These are phyloP conservation scores for Ceriops zippeliana DNA, from an alignment of 345 rosid species.

Conservation along the genomic window DNA sequence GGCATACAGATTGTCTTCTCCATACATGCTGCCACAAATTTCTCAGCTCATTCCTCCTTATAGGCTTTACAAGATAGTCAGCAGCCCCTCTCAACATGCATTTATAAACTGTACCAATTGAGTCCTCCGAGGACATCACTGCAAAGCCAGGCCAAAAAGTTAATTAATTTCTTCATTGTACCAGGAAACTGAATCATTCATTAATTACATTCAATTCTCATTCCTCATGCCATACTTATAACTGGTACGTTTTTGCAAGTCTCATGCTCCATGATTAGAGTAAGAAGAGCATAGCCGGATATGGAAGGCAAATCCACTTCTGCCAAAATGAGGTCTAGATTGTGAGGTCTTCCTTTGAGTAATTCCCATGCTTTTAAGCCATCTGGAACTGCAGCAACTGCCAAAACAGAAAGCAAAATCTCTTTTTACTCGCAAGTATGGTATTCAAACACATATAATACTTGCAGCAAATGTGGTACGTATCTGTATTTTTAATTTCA, in stretches of 20 bases:
- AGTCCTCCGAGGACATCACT: constrained; percentile 97
- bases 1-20: constrained; percentile 87
- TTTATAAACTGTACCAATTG: constrained; percentile 76
- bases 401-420: constrained; percentile 9
- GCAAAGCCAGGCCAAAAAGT: constrained; percentile 25
- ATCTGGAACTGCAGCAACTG: constrained; percentile 81
- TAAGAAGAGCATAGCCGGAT: constrained; percentile 81
- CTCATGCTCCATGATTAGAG: constrained; percentile 87
- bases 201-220: background rate
- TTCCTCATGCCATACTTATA: constrained; percentile 55
- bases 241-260: constrained; percentile 88
- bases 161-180: background rate
- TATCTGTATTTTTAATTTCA: too few species aligned
- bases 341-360: constrained; percentile 56
- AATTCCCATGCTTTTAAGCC: constrained; percentile 98
- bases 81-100: constrained; percentile 95
- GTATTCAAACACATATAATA: too few species aligned
- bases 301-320: constrained; percentile 90
- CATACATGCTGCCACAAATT: constrained; percentile 98
- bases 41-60: constrained; percentile 86
- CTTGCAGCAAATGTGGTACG: too few species aligned
- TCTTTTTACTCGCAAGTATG: too few species aligned
- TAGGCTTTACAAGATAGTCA: constrained; percentile 91
- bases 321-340: constrained; percentile 73
- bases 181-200: constrained; percentile 7